These are phyloP conservation scores for Peronosclerospora sorghi DNA, from an alignment of 352 stramenopile genomes.

Conservation along the genomic window DNA sequence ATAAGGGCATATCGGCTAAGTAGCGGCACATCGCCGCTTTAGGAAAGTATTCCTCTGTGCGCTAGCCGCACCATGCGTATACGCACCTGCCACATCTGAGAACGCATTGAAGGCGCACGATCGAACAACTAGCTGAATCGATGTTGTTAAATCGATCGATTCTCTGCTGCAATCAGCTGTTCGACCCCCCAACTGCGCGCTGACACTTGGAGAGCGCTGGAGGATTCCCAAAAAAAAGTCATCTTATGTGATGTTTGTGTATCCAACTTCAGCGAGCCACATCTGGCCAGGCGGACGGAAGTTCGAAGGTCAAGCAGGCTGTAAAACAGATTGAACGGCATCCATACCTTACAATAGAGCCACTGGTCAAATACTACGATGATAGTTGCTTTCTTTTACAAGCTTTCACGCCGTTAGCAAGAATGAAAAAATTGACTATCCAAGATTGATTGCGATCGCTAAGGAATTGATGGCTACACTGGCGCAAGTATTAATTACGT, in stretches of 20 bases:
- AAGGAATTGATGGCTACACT: slow-evolving; percentile 19
- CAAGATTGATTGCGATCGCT: slow-evolving; percentile 24
- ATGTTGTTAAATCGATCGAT: slow-evolving; percentile 67
- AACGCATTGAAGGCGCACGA: slow-evolving; percentile 24
- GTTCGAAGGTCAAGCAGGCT: slow-evolving; percentile 32
- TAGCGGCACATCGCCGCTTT: too few relatives aligned
- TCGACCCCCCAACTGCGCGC: slow-evolving; percentile 27
- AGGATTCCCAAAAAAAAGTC: slow-evolving; percentile 31
- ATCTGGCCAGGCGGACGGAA: slow-evolving; percentile 61
- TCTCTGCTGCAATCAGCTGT: slow-evolving; percentile 61
- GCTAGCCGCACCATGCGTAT: too few relatives aligned
- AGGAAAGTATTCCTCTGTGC: too few relatives aligned
- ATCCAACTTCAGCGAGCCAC: slow-evolving; percentile 69
- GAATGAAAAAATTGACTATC: slow-evolving; percentile 31
- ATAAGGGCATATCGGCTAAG: too few relatives aligned
- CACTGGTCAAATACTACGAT: slow-evolving; percentile 48
- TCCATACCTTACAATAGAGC: slow-evolving; percentile 40
- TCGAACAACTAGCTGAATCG: slow-evolving; percentile 45
- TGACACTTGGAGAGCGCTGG: slow-evolving; percentile 29
- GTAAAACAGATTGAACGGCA: slow-evolving; percentile 76
- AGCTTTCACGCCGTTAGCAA: slow-evolving; percentile 37
- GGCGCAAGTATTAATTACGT: slow-evolving; percentile 38
- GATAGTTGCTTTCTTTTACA: slow-evolving; percentile 27
- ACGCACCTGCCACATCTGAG: too few relatives aligned
- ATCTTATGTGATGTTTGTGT: slow-evolving; percentile 72